Conservation (phyloP, 257 asterid species). For the Ilex aquifolium region DNA sequence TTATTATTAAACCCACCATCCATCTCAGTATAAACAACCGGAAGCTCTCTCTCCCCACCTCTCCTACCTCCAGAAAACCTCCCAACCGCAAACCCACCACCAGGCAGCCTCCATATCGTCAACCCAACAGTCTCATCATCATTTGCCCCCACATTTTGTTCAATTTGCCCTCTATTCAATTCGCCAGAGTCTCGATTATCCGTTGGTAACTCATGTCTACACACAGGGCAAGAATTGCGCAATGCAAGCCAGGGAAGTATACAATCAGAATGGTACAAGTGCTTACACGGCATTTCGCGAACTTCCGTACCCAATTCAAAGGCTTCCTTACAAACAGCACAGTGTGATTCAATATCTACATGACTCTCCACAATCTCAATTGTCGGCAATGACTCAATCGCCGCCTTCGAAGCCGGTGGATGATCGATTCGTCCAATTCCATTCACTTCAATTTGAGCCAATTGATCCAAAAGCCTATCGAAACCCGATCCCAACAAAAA, state of each 20-base stretch:
- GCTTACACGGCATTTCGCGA: slow-evolving; percentile 90
- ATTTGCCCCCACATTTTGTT: slow-evolving; percentile 17
- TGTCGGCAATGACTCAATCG: slow-evolving; percentile 72
- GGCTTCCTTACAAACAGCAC: slow-evolving; percentile 85
- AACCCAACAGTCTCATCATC: slow-evolving; percentile 68
- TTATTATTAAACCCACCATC: slow-evolving; percentile 73
- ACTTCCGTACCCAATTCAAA: slow-evolving; percentile 62
- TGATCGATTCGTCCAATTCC: slow-evolving; percentile 64
- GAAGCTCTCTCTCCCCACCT: slow-evolving; percentile 79
- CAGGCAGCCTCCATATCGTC: slow-evolving; percentile 88
- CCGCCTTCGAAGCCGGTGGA: slow-evolving; percentile 80
- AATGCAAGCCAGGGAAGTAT: slow-evolving; percentile 75
- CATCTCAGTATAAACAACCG: slow-evolving; percentile 89
- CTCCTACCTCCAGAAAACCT: slow-evolving; percentile 77
- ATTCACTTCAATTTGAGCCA: slow-evolving; percentile 63
- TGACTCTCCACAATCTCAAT: slow-evolving; percentile 45
- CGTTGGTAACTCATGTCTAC: slow-evolving; percentile 62
- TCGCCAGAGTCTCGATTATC: slow-evolving; percentile 31
- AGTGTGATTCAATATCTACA: slow-evolving; percentile 43
- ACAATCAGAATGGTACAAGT: slow-evolving; percentile 77
- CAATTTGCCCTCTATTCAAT: slow-evolving; percentile 28
- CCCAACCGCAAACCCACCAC: slow-evolving; percentile 93
- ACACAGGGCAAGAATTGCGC: slow-evolving; percentile 81
- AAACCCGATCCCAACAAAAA: slow-evolving; percentile 81
- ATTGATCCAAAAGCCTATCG: slow-evolving; percentile 70